Evolutionary conservation across 2,329 filamentous ascomycete species (phyloP), one percentile per base, ranked within the genome.

Genomic region (Niveomyces coronatus): DNA sequence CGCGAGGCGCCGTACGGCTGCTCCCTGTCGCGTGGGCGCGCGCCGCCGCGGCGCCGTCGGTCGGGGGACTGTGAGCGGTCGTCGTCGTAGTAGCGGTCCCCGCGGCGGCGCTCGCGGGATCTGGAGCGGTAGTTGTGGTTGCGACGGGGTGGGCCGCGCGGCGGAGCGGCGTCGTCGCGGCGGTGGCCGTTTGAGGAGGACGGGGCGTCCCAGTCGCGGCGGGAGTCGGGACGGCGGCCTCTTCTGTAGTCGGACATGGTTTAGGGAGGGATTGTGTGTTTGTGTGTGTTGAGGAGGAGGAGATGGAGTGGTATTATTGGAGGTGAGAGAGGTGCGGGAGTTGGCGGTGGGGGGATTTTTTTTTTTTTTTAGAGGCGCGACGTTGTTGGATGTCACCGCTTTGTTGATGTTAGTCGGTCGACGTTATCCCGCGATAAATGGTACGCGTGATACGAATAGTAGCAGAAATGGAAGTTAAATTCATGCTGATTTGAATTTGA

Each of bases 151-250:
- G 47, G 46, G 18, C 54, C 50, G 26, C 16, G n/a, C 46, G 55
- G 5, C 56, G 53, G 49, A 3, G 40, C 28, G 22, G 40, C 45
- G 19, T 59, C 56, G 37, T 56, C 55, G 37, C 57, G 58, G 14
- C 63, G 60, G 39, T 67, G n/a, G n/a, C n/a, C n/a, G n/a, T n/a
- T n/a, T n/a, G n/a, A n/a, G n/a, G n/a, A 64, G 9, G 64, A 59
- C 27, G 64, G 59, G 29, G 71, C 67, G 44, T 82, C 76, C 72
- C 74, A 76, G 68, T 75, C 76, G 37, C 72, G 65, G 35, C 69
- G 37, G 23, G 30, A 22, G 14, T 34, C 76, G 17, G 55, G 54
- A 31, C 60, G 55, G 36, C 56, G 53, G 18, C 46, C 44, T 32
- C 58, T 53, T 34, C 58, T 53, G 13, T 53, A 43, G 44, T 62